A percentile compares a stretch with the other conserved stretches of the same genome.
phyloP scores from a whole-genome alignment of 2,329 filamentous ascomycete species.

The Aspergillus sp. region DNA sequence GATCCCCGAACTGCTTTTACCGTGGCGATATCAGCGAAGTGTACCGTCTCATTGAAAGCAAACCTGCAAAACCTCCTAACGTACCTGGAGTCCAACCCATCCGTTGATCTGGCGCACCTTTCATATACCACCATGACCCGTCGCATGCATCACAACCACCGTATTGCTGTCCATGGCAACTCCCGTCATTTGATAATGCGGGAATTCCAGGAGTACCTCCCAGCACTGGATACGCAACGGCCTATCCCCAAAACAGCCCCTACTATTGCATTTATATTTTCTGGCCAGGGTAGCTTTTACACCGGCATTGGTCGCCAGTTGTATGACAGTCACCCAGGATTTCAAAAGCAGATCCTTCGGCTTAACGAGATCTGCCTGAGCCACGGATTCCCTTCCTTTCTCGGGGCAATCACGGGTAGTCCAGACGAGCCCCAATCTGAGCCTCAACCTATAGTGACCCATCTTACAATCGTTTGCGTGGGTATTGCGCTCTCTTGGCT shows the following conservation, averaged over 20 bases:
- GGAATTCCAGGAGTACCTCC: no score
- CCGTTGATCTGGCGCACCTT: constrained; percentile 52
- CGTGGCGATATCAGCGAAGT: constrained; percentile 58
- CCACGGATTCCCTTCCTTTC: constrained; percentile 38
- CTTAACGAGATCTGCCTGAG: constrained; percentile 19
- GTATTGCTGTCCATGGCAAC: background rate
- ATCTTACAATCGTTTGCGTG: constrained; percentile 35
- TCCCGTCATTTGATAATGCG: background rate
- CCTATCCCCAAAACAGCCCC: constrained; percentile 31
- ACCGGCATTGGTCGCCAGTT: constrained; percentile 34
- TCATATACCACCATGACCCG: constrained; percentile 67
- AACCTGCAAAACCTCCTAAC: constrained; percentile 54
- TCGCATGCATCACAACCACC: constrained; percentile 31
- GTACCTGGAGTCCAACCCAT: constrained; percentile 35
- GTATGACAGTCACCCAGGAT: constrained; percentile 25
- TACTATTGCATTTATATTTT: constrained; percentile 28
- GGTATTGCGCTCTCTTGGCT: constrained; percentile 40
- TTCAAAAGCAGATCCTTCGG: background rate
- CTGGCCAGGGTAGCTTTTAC: constrained; percentile 39
- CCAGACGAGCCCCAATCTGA: constrained; percentile 19
- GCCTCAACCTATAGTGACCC: constrained; percentile 22
- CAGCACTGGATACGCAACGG: no score
- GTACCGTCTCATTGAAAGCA: constrained; percentile 39
- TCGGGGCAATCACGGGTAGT: constrained; percentile 26
- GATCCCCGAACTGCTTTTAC: constrained; percentile 54